Evolutionary conservation across 1,139 yeast species (phyloP).

Genomic region (Petasospora fabianii): DNA sequence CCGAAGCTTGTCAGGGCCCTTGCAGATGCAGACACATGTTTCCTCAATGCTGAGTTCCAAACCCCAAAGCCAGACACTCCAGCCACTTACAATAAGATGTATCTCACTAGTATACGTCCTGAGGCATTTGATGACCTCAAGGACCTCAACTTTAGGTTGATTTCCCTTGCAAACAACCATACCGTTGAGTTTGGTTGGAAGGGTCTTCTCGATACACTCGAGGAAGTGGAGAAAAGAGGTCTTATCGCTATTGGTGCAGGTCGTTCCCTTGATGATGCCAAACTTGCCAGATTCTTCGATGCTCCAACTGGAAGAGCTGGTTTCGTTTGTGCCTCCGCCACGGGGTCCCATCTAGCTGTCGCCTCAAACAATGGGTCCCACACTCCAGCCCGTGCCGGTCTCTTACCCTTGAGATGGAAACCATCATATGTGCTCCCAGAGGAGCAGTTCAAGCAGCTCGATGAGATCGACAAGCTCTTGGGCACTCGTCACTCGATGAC

Average conservation of each 20-base stretch:
- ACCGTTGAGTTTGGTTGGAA: conserved; percentile 26
- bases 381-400: conserved; percentile 26
- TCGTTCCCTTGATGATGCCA: conserved; percentile 26
- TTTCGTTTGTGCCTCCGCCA: conserved; percentile 24
- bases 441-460: conserved; percentile 24
- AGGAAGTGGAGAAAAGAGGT: conserved; percentile 24
- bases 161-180: conserved; percentile 27
- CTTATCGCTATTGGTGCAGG: conserved; percentile 25
- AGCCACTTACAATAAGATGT: conserved; percentile 25
- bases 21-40: conserved; percentile 23
- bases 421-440: conserved; percentile 26
- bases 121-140: conserved; percentile 23
- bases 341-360: conserved; percentile 26
- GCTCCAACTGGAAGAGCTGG: conserved; percentile 27
- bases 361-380: conserved; percentile 25
- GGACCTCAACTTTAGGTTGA: conserved; percentile 23
- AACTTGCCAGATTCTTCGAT: conserved; percentile 24
- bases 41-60: conserved; percentile 28
- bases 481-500: conserved; percentile 27
- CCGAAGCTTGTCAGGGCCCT: conserved; percentile 23
- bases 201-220: conserved; percentile 25
- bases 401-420: conserved; percentile 27
- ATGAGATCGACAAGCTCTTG: conserved; percentile 22
- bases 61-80: conserved; percentile 26
- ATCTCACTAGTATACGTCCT: conserved; percentile 26